A percentile compares a stretch with the other conserved stretches of the same genome.
phyloP scores from a whole-genome alignment of 2,329 filamentous ascomycete species.

The Rutstroemia sp. region DNA sequence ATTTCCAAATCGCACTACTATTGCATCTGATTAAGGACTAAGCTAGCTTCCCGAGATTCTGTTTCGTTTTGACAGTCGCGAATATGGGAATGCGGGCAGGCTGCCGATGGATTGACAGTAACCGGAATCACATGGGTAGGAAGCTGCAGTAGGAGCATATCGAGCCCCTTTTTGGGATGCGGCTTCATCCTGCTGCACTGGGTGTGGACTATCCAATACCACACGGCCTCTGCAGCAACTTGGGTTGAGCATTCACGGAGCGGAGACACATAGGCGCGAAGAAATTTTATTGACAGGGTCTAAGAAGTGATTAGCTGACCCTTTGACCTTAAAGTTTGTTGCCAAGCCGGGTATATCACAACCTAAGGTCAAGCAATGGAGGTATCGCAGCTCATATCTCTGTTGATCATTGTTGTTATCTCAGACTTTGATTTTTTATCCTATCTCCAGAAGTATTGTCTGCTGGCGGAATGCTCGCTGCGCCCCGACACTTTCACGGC shows the following conservation, averaged over 20 bases:
- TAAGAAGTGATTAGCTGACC: too few species aligned
- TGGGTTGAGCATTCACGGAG: background rate
- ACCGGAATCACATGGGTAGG: conserved; percentile 13
- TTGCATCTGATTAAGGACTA: background rate
- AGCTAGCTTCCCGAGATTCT: background rate
- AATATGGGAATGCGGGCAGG: conserved; percentile 25
- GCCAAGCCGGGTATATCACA: too few species aligned
- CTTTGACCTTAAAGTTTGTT: too few species aligned
- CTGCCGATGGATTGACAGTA: conserved; percentile 19
- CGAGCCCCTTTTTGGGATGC: background rate
- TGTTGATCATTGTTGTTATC: too few species aligned
- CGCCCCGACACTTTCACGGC: background rate
- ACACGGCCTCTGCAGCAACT: background rate
- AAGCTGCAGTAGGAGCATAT: background rate
- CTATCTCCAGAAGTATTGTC: too few species aligned
- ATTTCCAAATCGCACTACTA: background rate
- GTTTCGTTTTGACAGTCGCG: background rate
- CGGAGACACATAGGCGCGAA: background rate
- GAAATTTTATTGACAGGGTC: background rate
- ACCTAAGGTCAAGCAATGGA: too few species aligned
- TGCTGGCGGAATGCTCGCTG: too few species aligned
- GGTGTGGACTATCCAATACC: background rate
- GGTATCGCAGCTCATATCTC: too few species aligned
- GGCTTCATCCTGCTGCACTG: background rate
- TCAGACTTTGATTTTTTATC: too few species aligned